Percentiles rank a stretch among this genome's conserved stretches.
phyloP scores from a whole-genome alignment of 495 filamentous ascomycete species.

The Cryomyces minteri region DNA sequence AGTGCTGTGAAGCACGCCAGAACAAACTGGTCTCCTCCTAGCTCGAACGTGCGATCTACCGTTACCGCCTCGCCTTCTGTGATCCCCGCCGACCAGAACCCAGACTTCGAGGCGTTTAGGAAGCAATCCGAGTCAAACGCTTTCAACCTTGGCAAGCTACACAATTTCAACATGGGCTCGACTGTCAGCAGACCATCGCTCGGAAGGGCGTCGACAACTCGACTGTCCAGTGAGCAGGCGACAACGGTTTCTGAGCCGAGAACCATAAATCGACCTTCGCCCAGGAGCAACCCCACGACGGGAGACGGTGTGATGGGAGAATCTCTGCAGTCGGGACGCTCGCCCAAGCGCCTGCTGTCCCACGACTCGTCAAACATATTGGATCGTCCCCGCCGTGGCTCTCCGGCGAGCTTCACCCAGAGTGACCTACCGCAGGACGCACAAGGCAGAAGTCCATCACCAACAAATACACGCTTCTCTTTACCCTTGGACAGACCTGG shows the following conservation, averaged over 20 bases:
- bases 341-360: conserved; percentile 12
- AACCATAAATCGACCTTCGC: background rate
- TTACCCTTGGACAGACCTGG: conserved; percentile 15
- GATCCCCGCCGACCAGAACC: conserved; percentile 51
- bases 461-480: conserved; percentile 14
- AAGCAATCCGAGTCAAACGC: conserved; percentile 45
- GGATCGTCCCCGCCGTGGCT: conserved; percentile 19
- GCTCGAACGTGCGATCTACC: conserved; percentile 48
- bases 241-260: background rate
- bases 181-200: background rate
- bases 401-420: conserved; percentile 21
- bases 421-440: background rate
- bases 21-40: conserved; percentile 53
- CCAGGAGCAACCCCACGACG: background rate
- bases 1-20: conserved; percentile 32
- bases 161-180: conserved; percentile 12
- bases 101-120: conserved; percentile 58
- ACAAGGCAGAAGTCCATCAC: conserved; percentile 11
- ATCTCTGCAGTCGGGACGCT: conserved; percentile 5
- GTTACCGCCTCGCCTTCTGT: conserved; percentile 48
- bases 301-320: background rate
- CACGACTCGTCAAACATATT: conserved; percentile 18
- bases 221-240: background rate
- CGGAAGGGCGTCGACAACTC: background rate
- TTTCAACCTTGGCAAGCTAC: conserved; percentile 29